Percentiles rank a stretch among this genome's conserved stretches.
phyloP scores from a whole-genome alignment of 2,329 filamentous ascomycete genomes.

The Lasiodiplodia gonubiensis region DNA sequence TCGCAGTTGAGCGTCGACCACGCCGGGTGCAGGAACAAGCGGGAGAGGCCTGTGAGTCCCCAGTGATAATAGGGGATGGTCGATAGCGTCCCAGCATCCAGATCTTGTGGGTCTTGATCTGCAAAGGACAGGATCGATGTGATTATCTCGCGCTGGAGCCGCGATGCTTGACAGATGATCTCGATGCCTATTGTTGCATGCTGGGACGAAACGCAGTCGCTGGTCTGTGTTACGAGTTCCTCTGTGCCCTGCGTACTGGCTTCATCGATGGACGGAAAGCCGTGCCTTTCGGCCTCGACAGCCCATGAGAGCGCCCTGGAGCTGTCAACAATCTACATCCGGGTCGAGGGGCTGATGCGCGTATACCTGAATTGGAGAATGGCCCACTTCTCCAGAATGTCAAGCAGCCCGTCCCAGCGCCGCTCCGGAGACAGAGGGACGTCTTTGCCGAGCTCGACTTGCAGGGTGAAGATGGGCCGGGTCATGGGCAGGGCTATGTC shows the following conservation, averaged over 20 bases:
- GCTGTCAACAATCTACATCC: not conserved
- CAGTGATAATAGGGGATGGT: conserved; percentile 27
- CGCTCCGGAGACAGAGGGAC: not conserved
- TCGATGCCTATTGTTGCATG: conserved; percentile 25
- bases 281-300: conserved; percentile 8
- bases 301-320: conserved; percentile 12
- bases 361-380: conserved; percentile 18
- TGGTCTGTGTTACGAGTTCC: not conserved
- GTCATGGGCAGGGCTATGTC: conserved; percentile 9
- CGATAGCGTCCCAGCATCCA: conserved; percentile 1
- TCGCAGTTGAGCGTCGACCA: conserved; percentile 25
- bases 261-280: not conserved
- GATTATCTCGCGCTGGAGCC: conserved; percentile 26
- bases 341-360: no score
- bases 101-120: not conserved
- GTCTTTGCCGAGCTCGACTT: conserved; percentile 10
- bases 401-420: conserved; percentile 6
- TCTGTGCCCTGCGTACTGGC: not conserved
- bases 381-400: conserved; percentile 25
- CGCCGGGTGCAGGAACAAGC: conserved; percentile 24
- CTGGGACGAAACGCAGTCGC: not conserved
- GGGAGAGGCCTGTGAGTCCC: conserved; percentile 21
- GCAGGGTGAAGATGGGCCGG: not conserved
- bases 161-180: conserved; percentile 24
- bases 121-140: conserved; percentile 19